Evolutionary conservation across 1,139 yeast species (phyloP).

Genomic region (Suhomyces bokatorum): DNA sequence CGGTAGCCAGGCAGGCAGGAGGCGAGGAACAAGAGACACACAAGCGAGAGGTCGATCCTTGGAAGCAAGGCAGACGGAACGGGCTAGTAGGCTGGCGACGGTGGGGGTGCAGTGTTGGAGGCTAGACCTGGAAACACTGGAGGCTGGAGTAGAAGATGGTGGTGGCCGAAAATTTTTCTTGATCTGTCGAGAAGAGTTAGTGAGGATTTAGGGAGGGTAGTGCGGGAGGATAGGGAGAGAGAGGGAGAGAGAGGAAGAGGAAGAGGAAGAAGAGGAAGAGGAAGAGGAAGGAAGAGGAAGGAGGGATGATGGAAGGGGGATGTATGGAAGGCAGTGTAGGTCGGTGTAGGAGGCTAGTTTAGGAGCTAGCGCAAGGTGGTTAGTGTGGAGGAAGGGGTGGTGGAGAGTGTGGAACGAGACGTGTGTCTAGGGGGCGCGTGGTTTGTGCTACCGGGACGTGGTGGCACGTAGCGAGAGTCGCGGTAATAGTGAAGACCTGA

Average conservation of each 20-base stretch:
- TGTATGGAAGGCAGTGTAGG: neutral
- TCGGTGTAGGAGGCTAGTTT: too few species aligned
- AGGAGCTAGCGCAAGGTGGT: too few species aligned
- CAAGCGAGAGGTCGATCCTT: neutral
- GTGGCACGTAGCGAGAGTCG: too few species aligned
- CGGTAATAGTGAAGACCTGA: too few species aligned
- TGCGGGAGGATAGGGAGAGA: neutral
- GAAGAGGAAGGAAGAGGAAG: neutral
- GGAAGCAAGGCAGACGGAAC: neutral
- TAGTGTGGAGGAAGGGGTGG: too few species aligned
- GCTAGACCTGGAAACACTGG: neutral
- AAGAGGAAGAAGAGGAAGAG: neutral
- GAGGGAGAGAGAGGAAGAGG: neutral
- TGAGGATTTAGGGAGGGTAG: neutral
- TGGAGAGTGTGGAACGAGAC: too few species aligned
- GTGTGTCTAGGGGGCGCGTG: too few species aligned
- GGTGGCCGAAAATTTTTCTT: slow-evolving; percentile 10
- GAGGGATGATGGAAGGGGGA: neutral
- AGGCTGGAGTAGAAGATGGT: neutral
- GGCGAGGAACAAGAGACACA: neutral
- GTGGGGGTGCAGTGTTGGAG: neutral
- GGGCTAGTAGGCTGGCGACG: neutral
- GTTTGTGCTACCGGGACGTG: too few species aligned
- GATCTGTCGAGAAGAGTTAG: slow-evolving; percentile 7
- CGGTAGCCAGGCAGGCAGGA: neutral